A percentile compares a stretch with the other conserved stretches of the same genome.
phyloP scores from a whole-genome alignment of 208 protist genomes.

The Vickermania spadyakhi region DNA sequence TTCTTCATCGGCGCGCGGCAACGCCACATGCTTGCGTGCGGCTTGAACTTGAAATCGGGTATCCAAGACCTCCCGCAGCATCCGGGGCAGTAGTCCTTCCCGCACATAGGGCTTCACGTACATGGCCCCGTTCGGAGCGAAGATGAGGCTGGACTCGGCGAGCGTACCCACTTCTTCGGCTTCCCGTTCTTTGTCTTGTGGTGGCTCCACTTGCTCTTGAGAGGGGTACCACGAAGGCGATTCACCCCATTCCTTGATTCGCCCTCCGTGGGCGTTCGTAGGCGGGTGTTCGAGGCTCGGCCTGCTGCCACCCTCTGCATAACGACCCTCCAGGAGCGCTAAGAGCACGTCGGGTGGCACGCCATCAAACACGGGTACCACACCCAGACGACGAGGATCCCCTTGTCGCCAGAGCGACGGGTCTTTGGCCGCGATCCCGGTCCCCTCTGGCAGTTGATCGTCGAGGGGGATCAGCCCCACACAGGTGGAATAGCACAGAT shows the following conservation, averaged over 20 bases:
- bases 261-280: background rate
- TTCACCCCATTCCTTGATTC: background rate
- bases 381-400: slow-evolving; percentile 37
- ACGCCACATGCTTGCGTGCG: slow-evolving; percentile 52
- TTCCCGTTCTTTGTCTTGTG: no score
- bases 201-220: no score
- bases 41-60: slow-evolving; percentile 78
- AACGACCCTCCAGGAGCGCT: slow-evolving; percentile 7
- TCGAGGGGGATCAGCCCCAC: slow-evolving; percentile 36
- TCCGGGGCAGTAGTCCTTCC: slow-evolving; percentile 61
- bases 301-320: slow-evolving; percentile 32
- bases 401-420: slow-evolving; percentile 11
- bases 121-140: slow-evolving; percentile 73
- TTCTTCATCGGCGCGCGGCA: slow-evolving; percentile 21
- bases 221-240: background rate
- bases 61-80: slow-evolving; percentile 67
- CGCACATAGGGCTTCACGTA: slow-evolving; percentile 44
- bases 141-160: slow-evolving; percentile 19
- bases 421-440: background rate
- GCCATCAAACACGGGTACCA: slow-evolving; percentile 29
- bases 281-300: background rate
- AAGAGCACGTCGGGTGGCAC: slow-evolving; percentile 65
- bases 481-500: slow-evolving; percentile 98
- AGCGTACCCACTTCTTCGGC: background rate
- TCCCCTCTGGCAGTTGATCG: background rate